A percentile compares a stretch with the other conserved stretches of the same genome.
These are phyloP conservation scores for Naganishia onofrii DNA, from an alignment of 768 basidiomycete species.

Conservation along the genomic window DNA sequence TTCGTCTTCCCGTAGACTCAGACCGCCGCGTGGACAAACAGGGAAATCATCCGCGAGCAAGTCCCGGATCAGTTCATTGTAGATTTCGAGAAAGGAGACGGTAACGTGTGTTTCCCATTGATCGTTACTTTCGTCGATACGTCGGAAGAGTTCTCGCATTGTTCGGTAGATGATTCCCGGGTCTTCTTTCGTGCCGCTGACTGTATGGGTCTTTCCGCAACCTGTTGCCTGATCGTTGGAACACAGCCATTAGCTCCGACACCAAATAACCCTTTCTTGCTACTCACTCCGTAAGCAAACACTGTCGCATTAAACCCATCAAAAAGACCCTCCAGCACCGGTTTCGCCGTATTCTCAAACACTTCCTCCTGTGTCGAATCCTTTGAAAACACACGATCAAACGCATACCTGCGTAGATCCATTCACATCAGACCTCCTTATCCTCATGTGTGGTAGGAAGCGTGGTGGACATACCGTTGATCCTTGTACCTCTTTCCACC, in stretches of 20 bases:
- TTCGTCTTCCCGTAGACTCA: slow-evolving; percentile 92
- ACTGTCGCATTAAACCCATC: slow-evolving; percentile 97
- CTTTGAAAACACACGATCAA: slow-evolving; percentile 85
- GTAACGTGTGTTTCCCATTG: slow-evolving; percentile 82
- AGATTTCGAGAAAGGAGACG: slow-evolving; percentile 96
- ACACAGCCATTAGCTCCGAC: neutral
- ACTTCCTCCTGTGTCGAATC: slow-evolving; percentile 80
- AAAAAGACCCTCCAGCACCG: slow-evolving; percentile 70
- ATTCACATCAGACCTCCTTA: neutral
- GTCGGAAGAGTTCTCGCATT: slow-evolving; percentile 93
- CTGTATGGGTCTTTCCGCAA: slow-evolving; percentile 99
- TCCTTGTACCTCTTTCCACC: slow-evolving; percentile 89
- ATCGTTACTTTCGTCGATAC: slow-evolving; percentile 80
- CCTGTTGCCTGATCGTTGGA: slow-evolving; percentile 76
- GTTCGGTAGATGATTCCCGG: slow-evolving; percentile 94
- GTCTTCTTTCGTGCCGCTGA: slow-evolving; percentile 82
- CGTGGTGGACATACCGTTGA: slow-evolving; percentile 58
- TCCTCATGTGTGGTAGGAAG: neutral
- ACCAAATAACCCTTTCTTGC: neutral
- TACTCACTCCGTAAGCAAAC: slow-evolving; percentile 91
- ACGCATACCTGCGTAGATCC: slow-evolving; percentile 65
- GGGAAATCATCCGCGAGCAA: slow-evolving; percentile 67
- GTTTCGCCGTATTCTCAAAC: slow-evolving; percentile 79
- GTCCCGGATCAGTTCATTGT: slow-evolving; percentile 98
- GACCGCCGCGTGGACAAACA: slow-evolving; percentile 74